Evolutionary conservation across 2,329 filamentous ascomycete genomes (phyloP).

Genomic region (Emmonsia crescens): DNA sequence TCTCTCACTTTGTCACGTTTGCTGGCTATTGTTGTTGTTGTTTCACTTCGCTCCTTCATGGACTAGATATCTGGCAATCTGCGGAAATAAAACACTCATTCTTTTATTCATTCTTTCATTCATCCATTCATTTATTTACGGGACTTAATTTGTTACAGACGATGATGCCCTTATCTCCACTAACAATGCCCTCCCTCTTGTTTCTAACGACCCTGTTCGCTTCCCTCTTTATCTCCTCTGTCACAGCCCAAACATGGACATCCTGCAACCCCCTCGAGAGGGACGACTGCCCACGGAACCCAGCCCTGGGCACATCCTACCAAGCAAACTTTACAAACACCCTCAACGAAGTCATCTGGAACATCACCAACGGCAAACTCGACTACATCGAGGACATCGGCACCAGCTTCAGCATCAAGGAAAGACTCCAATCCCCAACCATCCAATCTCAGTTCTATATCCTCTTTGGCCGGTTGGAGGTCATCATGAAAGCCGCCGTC

Average conservation of each 20-base stretch:
- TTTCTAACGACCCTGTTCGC: conserved; percentile 19
- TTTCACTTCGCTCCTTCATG: background rate
- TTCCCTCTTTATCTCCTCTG: conserved; percentile 19
- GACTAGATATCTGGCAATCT: background rate
- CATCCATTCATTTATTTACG: background rate
- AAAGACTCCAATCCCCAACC: conserved; percentile 73
- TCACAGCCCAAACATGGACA: conserved; percentile 60
- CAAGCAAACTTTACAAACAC: conserved; percentile 37
- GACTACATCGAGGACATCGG: conserved; percentile 55
- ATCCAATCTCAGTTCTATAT: conserved; percentile 88
- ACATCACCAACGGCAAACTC: conserved; percentile 54
- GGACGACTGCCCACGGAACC: conserved; percentile 59
- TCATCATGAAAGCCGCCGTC: conserved; percentile 73
- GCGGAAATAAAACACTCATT: background rate
- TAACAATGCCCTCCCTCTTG: conserved; percentile 13
- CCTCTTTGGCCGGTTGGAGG: conserved; percentile 88
- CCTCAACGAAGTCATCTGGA: conserved; percentile 58
- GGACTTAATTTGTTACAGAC: background rate
- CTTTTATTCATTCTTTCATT: background rate
- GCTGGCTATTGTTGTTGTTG: background rate
- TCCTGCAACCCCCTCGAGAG: conserved; percentile 66
- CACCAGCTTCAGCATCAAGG: conserved; percentile 66
- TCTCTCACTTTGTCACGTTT: background rate
- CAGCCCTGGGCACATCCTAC: conserved; percentile 48
- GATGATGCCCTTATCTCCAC: conserved; percentile 2